Evolutionary conservation across 1,284 basidiomycete genomes (phyloP).

Genomic region (Papiliotrema fonsecae): DNA sequence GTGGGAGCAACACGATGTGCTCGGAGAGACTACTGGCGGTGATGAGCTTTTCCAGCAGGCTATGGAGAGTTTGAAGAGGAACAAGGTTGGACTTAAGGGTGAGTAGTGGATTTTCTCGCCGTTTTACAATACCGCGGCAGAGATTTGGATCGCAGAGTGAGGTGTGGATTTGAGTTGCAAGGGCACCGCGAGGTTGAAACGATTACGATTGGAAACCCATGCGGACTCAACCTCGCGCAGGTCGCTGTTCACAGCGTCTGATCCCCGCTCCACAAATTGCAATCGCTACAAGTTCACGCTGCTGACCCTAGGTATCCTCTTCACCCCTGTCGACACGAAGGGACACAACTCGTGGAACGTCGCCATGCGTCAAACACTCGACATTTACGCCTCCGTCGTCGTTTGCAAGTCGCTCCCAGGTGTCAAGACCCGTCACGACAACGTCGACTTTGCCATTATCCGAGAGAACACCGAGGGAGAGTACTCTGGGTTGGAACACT

Average conservation of each 20-base stretch:
- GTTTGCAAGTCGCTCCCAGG: constrained; percentile 98
- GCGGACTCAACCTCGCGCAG: too few relatives aligned
- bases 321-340: constrained; percentile 92
- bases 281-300: too few relatives aligned
- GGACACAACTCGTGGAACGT: constrained; percentile 99
- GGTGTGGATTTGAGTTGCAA: too few relatives aligned
- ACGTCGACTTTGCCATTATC: constrained; percentile 98
- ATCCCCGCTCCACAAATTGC: too few relatives aligned
- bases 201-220: too few relatives aligned
- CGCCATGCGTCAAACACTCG: constrained; percentile 98
- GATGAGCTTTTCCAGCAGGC: constrained; percentile 96
- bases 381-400: constrained; percentile 98
- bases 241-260: too few relatives aligned
- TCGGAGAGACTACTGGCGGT: constrained; percentile 88
- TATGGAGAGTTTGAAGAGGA: constrained; percentile 93
- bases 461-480: constrained; percentile 99
- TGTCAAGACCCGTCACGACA: constrained; percentile 88
- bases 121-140: too few relatives aligned
- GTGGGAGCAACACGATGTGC: constrained; percentile 98
- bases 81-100: constrained; percentile 99
- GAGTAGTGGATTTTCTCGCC: too few relatives aligned
- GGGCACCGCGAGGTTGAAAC: too few relatives aligned
- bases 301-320: constrained; percentile 76
- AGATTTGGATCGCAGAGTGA: too few relatives aligned
- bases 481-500: constrained; percentile 98